Evolutionary conservation across 169 alveolate genomes (phyloP), one percentile per base, ranked within the genome.

Genomic region (Eimeria brunetti): DNA sequence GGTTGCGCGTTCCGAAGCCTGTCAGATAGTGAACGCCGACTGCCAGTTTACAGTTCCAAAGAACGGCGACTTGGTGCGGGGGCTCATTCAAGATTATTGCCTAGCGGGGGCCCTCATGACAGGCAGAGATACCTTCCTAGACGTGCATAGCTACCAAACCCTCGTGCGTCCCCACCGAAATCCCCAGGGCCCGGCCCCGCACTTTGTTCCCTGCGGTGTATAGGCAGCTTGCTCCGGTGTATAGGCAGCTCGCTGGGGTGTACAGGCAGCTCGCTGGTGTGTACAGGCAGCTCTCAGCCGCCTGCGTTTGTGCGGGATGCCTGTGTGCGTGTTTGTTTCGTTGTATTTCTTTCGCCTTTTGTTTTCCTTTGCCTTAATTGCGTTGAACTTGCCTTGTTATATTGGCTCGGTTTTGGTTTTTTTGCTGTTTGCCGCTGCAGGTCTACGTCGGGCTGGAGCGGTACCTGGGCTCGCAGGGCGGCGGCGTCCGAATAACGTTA

Each of bases 51-150:
- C 99, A 22, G 99, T 98, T 27, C 99, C 99, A 22, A 99, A 99
- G 58, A 98, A 98, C 96, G 99, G 99, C 12, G 98, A 98, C 76
- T 99, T 99, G 9, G 95, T 99, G 16, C 98, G 99, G 88, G 99
- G 99, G 6, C 97, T 99, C 56, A 98, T 99, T 49, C 99, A 99
- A 98, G 99, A 99, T 92, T 98, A 98, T 89, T 98, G 99, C 89
- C 98, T 98, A 41, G 99, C 99, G 58, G 99, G 99, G 58, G 99
- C 99, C 0, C 98, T 98, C 95, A 95, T 99, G 76, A 99, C 99
- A n/a, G 97, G 98, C 36, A 97, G 98, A 89, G 99, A 99, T 91
- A 98, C 99, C 4, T 99, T 99, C 95, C 95, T 99, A 49, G 97
- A 97, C 33, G 98, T 97, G 76, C 99, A 98, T 83, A 97, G 98